Percentiles rank a stretch among this genome's conserved stretches.
Evolutionary conservation across 2,329 filamentous ascomycete genomes (phyloP).

Genomic region (Tricladium varicosporioides): DNA sequence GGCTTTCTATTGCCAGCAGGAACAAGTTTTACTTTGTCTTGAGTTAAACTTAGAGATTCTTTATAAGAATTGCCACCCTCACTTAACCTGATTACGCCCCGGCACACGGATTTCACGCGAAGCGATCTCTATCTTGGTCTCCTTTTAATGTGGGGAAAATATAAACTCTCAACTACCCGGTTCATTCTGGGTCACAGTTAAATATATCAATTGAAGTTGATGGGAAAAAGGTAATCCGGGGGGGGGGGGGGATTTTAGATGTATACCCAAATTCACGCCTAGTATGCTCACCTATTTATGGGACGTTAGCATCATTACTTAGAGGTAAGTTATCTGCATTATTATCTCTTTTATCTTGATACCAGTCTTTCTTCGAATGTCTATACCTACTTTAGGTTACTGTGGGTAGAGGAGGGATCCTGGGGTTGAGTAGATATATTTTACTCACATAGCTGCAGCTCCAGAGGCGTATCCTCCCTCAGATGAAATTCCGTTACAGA

Average conservation of each 20-base stretch:
- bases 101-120: conserved; percentile 79
- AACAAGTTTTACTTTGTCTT: conserved; percentile 83
- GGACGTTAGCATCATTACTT: background rate
- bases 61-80: conserved; percentile 75
- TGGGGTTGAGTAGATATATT: conserved; percentile 92
- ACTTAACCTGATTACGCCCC: conserved; percentile 82
- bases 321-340: background rate
- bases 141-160: conserved; percentile 78
- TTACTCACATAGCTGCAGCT: conserved; percentile 91
- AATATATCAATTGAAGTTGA: conserved; percentile 66
- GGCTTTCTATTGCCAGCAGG: conserved; percentile 77
- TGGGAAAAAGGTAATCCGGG: conserved; percentile 66
- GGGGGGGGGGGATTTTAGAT: conserved; percentile 86
- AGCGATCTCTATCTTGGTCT: conserved; percentile 82
- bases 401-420: conserved; percentile 78
- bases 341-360: too few relatives aligned
- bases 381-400: conserved; percentile 82
- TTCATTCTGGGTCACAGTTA: conserved; percentile 12
- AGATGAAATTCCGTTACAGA: conserved; percentile 57
- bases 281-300: conserved; percentile 71
- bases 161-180: conserved; percentile 37
- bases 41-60: conserved; percentile 91
- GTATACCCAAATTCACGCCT: conserved; percentile 75
- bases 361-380: conserved; percentile 41
- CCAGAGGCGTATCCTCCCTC: conserved; percentile 70